Percentiles rank a stretch among this genome's conserved stretches.
Evolutionary conservation across 169 alveolate species (phyloP).

Genomic region (Plasmodium inui): DNA sequence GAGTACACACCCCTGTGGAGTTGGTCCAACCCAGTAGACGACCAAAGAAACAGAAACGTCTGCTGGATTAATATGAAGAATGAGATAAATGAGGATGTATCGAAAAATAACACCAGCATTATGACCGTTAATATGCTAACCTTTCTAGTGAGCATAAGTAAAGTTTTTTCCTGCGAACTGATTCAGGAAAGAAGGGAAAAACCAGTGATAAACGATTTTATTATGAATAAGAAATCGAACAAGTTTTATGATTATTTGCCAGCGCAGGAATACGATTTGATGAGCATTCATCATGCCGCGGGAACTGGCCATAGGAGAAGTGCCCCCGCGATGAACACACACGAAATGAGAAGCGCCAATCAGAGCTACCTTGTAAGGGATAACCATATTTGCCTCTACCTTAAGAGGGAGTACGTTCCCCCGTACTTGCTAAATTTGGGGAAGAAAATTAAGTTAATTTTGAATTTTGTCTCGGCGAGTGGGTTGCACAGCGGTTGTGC

Average conservation of each 20-base stretch:
- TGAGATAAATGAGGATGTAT: conserved; percentile 19
- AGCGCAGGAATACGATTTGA: conserved; percentile 18
- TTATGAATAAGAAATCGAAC: conserved; percentile 1
- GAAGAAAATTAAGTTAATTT: conserved; percentile 39
- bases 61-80: conserved; percentile 41
- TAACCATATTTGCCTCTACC: conserved; percentile 31
- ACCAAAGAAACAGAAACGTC: conserved; percentile 21
- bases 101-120: conserved; percentile 15
- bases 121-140: conserved; percentile 19
- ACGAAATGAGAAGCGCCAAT: background rate
- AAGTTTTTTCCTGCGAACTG: conserved; percentile 44
- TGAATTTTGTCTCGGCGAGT: conserved; percentile 7
- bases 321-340: background rate
- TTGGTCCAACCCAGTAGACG: conserved; percentile 1
- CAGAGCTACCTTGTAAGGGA: background rate
- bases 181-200: conserved; percentile 51
- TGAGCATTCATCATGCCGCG: background rate
- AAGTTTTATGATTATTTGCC: conserved; percentile 40
- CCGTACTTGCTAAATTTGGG: conserved; percentile 27
- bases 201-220: conserved; percentile 13
- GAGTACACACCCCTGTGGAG: background rate
- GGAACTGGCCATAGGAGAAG: background rate
- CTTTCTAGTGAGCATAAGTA: conserved; percentile 56
- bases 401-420: conserved; percentile 46
- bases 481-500: background rate